phyloP scores from a whole-genome alignment of 1,284 basidiomycete genomes.

The Ceratobasidium sp. region DNA sequence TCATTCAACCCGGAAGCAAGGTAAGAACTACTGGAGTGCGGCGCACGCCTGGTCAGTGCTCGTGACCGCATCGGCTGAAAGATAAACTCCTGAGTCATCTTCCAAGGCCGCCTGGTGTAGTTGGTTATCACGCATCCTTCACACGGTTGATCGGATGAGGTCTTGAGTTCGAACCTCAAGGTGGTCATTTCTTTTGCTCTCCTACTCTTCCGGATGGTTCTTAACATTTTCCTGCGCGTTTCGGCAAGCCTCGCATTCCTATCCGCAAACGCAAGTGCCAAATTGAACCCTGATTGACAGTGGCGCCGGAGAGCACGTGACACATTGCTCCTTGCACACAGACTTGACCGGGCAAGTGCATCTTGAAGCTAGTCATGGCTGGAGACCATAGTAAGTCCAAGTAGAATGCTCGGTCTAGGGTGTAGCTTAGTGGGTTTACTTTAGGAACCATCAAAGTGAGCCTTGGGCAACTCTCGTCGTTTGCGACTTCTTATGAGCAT shows the following conservation, averaged over 20 bases:
- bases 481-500: background rate
- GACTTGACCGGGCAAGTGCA: background rate
- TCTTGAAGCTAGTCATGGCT: slow-evolving; percentile 23
- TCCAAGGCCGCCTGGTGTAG: slow-evolving; percentile 42
- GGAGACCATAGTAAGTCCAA: slow-evolving; percentile 28
- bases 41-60: too few species aligned
- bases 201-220: too few species aligned
- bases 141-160: slow-evolving; percentile 39
- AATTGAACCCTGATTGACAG: background rate
- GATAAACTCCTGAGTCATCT: too few species aligned
- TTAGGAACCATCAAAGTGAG: slow-evolving; percentile 35
- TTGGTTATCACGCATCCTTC: slow-evolving; percentile 46
- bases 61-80: too few species aligned
- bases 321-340: background rate
- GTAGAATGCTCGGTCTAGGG: background rate
- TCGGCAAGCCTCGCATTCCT: background rate
- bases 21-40: too few species aligned
- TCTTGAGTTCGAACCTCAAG: slow-evolving; percentile 41
- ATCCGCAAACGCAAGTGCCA: background rate
- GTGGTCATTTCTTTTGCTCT: slow-evolving; percentile 31
- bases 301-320: background rate
- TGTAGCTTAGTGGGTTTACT: background rate
- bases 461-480: background rate
- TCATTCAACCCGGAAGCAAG: too few species aligned
- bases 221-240: background rate